Evolutionary conservation across 2,329 filamentous ascomycete species (phyloP).

Genomic region (Clarireedia hainanense): DNA sequence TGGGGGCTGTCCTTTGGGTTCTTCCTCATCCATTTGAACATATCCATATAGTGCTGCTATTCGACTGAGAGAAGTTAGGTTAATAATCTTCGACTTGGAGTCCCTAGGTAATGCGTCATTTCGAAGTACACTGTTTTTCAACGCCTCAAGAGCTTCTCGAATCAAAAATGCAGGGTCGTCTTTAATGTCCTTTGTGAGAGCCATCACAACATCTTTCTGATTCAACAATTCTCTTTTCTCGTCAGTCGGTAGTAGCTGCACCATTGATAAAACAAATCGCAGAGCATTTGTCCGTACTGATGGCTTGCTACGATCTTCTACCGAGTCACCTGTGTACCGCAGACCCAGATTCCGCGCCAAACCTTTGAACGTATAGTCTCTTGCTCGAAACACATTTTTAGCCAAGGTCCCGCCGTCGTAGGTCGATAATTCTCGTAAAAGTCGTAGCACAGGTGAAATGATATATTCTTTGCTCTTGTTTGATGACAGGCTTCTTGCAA

Average conservation of each 20-base stretch:
- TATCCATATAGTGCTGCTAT: constrained; percentile 66
- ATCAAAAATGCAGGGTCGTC: constrained; percentile 72
- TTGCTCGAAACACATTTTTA: constrained; percentile 66
- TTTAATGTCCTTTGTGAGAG: constrained; percentile 67
- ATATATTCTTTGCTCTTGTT: constrained; percentile 79
- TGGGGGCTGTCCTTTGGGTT: constrained; percentile 35
- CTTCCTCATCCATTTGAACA: constrained; percentile 40
- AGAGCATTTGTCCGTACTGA: constrained; percentile 79
- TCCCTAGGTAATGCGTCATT: constrained; percentile 67
- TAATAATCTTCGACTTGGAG: constrained; percentile 69
- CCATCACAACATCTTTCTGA: constrained; percentile 60
- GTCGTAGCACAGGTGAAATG: constrained; percentile 77
- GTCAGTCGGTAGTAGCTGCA: constrained; percentile 69
- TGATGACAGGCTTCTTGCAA: constrained; percentile 71
- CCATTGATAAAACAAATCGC: constrained; percentile 68
- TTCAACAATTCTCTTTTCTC: constrained; percentile 77
- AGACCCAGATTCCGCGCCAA: constrained; percentile 74
- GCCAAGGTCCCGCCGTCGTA: constrained; percentile 82
- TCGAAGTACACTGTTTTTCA: constrained; percentile 64
- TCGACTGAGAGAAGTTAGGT: constrained; percentile 62
- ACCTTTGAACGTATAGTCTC: constrained; percentile 71
- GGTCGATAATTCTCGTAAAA: constrained; percentile 76
- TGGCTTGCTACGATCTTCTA: constrained; percentile 61
- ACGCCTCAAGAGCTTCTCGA: constrained; percentile 61
- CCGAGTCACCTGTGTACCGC: constrained; percentile 47